Evolutionary conservation across 495 filamentous ascomycete genomes (phyloP), one percentile per base, ranked within the genome.

Genomic region (Penicillium chermesinum): DNA sequence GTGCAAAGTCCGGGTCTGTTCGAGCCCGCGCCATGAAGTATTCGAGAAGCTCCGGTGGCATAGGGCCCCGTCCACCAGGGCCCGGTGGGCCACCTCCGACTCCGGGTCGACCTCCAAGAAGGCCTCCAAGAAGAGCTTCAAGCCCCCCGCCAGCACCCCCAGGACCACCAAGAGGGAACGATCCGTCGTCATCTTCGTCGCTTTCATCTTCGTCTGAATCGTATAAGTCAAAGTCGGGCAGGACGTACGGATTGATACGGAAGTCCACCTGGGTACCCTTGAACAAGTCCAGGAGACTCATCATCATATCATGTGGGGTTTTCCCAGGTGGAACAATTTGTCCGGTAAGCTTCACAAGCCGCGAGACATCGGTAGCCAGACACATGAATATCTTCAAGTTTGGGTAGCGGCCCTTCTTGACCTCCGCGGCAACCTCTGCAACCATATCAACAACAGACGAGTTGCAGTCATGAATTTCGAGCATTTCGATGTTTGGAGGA

Each of bases 261-360:
- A 61, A 63, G 15, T 63, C 49, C 10, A 63, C 63, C 8, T 36
- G 39, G 1, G 60, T 63, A 7, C 42, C 57, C n/a, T 57, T 52
- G 41, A 65, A 65, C 37, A 57, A n/a, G n/a, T 53, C 43, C n/a
- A 21, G 14, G 1, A 65, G 46, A 40, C 41, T 44, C 1, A 37
- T 25, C 36, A 57, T 51, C 43, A 52, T 56, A 42, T 65, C 35
- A 18, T 46, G 35, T 3, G 54, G 57, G 0, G 54, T 61, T 46
- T 63, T 44, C n/a, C 60, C 55, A 5, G 38, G 15, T 5, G 60
- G 59, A 20, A 60, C 46, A 10, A 21, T 22, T n/a, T 58, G 54
- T 8, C 57, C 57, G 10, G 53, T 42, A 10, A 57, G 51, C 16
- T 54, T 54, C n/a, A 59, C 52, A 7, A 57, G 53, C 17, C 36